These are phyloP conservation scores for Entomophthora muscae DNA, from an alignment of 371 early-diverging fungal genomes.

Conservation along the genomic window DNA sequence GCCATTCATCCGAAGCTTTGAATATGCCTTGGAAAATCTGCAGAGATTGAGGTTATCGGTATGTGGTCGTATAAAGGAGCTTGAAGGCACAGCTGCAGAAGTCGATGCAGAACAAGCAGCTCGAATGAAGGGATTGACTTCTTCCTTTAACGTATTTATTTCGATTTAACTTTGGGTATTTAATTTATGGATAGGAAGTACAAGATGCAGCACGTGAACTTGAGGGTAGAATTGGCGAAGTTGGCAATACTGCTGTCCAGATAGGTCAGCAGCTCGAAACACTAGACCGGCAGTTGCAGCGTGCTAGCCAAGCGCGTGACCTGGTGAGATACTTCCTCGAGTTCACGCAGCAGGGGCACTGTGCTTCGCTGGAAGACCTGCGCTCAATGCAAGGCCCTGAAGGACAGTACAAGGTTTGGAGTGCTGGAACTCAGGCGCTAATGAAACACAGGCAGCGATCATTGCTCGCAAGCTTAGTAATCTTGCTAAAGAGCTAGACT, in stretches of 20 bases:
- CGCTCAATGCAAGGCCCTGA: constrained; percentile 50
- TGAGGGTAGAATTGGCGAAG: constrained; percentile 73
- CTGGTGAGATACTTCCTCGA: constrained; percentile 80
- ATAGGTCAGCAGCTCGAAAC: constrained; percentile 94
- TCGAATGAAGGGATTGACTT: constrained; percentile 46
- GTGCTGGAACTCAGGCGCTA: too few relatives aligned
- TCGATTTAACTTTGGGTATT: constrained; percentile 1
- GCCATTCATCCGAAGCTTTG: constrained; percentile 80
- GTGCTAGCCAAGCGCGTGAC: constrained; percentile 75
- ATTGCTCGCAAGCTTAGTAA: constrained; percentile 68
- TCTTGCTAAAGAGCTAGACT: constrained; percentile 76
- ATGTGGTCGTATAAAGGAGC: constrained; percentile 59
- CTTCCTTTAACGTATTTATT: constrained; percentile 43
- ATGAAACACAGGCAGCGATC: constrained; percentile 44
- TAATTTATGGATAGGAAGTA: constrained; percentile 37
- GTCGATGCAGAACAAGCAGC: constrained; percentile 56
- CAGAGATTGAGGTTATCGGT: constrained; percentile 48
- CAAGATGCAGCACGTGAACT: constrained; percentile 62
- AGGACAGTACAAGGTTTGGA: constrained; percentile 64
- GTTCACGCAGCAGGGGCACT: constrained; percentile 53
- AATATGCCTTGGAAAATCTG: constrained; percentile 65
- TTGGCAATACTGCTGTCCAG: constrained; percentile 87
- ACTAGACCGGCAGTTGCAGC: constrained; percentile 72
- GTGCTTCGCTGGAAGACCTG: constrained; percentile 52
- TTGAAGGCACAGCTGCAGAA: constrained; percentile 52